Percentiles rank a stretch among this genome's conserved stretches.
Conservation (phyloP, 805 yeast species). For the Kazachstania africana region DNA sequence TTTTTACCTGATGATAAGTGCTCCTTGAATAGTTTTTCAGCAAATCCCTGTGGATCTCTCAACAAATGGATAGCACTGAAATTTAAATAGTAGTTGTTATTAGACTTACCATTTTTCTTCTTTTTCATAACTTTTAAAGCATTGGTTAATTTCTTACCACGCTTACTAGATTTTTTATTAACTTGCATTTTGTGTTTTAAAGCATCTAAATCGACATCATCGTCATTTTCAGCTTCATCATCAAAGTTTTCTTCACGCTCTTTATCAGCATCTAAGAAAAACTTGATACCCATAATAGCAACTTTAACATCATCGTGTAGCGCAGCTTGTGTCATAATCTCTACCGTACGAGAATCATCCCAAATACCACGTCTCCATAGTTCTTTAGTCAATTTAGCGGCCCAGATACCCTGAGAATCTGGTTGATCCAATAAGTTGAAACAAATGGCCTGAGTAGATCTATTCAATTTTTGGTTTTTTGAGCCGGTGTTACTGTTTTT, state of each 20-base stretch:
- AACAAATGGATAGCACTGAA: slow-evolving; percentile 90
- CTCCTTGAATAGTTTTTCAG: slow-evolving; percentile 64
- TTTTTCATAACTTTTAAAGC: slow-evolving; percentile 63
- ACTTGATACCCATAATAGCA: slow-evolving; percentile 77
- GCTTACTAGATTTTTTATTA: slow-evolving; percentile 70
- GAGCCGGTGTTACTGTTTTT: slow-evolving; percentile 81
- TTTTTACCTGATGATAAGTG: slow-evolving; percentile 64
- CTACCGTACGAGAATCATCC: slow-evolving; percentile 97
- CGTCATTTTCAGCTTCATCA: slow-evolving; percentile 53
- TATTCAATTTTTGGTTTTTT: slow-evolving; percentile 79
- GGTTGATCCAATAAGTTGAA: slow-evolving; percentile 76
- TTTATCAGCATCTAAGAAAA: slow-evolving; percentile 91
- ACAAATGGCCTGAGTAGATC: slow-evolving; percentile 82
- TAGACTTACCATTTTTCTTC: slow-evolving; percentile 40
- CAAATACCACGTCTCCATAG: slow-evolving; percentile 96
- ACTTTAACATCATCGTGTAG: slow-evolving; percentile 79
- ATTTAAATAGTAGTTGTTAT: slow-evolving; percentile 43
- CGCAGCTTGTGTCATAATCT: slow-evolving; percentile 93
- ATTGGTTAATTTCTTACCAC: slow-evolving; percentile 66
- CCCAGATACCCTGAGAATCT: slow-evolving; percentile 86
- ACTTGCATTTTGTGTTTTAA: slow-evolving; percentile 72
- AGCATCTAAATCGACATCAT: slow-evolving; percentile 60
- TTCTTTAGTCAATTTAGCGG: slow-evolving; percentile 87
- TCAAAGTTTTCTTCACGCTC: slow-evolving; percentile 61
- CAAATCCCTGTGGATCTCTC: slow-evolving; percentile 96